These are phyloP conservation scores for Stachybotrys elegans DNA, from an alignment of 2,329 filamentous ascomycete genomes.

Conservation along the genomic window DNA sequence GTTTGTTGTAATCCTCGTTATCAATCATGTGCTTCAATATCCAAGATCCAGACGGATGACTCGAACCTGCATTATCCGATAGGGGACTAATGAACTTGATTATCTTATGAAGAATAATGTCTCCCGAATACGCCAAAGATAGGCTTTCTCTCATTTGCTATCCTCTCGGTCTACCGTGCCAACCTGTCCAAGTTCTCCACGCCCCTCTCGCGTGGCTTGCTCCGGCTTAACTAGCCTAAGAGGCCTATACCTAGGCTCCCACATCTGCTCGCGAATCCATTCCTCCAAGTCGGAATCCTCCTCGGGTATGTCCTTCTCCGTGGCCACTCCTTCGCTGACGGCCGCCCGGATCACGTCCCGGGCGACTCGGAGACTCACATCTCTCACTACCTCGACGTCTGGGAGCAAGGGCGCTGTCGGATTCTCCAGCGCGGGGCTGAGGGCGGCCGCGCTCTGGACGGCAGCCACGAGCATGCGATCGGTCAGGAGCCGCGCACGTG, in stretches of 20 bases:
- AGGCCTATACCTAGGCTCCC: constrained; percentile 64
- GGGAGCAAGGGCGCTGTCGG: constrained; percentile 64
- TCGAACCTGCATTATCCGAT: no score
- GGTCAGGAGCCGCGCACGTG: constrained; percentile 60
- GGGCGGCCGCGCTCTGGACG: constrained; percentile 63
- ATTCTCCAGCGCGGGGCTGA: constrained; percentile 65
- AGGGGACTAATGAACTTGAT: no score
- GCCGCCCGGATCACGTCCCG: constrained; percentile 69
- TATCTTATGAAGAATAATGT: no score
- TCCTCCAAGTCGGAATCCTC: constrained; percentile 52
- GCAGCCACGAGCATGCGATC: constrained; percentile 80
- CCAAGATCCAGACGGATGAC: no score
- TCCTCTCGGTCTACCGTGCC: constrained; percentile 22
- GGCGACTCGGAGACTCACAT: constrained; percentile 74
- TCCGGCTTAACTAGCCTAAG: constrained; percentile 51
- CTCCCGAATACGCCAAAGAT: no score
- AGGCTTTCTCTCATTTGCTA: no score
- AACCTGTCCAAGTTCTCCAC: constrained; percentile 23
- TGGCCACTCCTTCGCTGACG: constrained; percentile 62
- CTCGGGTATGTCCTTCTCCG: constrained; percentile 58
- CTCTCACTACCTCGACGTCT: constrained; percentile 67
- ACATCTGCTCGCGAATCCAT: constrained; percentile 79
- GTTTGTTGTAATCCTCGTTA: no score
- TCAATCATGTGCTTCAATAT: no score
- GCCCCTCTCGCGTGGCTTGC: constrained; percentile 52